Evolutionary conservation across 2,329 filamentous ascomycete genomes (phyloP).

Genomic region (Calonectria hawksworthii): DNA sequence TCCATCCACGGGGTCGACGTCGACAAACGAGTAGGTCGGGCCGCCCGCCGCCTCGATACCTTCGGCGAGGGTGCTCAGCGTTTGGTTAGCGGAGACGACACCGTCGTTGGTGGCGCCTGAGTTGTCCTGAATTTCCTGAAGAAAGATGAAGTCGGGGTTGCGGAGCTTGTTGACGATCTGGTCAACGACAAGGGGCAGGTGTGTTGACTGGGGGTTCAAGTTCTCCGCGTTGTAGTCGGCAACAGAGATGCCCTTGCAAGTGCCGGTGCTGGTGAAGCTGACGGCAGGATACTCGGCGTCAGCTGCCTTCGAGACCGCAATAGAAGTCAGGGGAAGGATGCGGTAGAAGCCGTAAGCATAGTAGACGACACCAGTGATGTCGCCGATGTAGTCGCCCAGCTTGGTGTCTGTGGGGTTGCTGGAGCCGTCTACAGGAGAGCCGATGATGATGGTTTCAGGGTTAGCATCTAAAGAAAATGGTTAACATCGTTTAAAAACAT

Average conservation of each 20-base stretch:
- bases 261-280: slow-evolving; percentile 66
- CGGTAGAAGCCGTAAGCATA: slow-evolving; percentile 78
- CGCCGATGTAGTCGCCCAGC: slow-evolving; percentile 74
- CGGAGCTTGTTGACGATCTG: slow-evolving; percentile 76
- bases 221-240: slow-evolving; percentile 81
- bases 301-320: slow-evolving; percentile 62
- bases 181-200: slow-evolving; percentile 70
- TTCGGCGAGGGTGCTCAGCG: slow-evolving; percentile 67
- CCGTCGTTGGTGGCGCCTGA: slow-evolving; percentile 73
- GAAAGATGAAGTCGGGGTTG: slow-evolving; percentile 74
- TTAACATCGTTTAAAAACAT: slow-evolving; percentile 12
- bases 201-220: slow-evolving; percentile 67
- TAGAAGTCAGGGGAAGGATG: slow-evolving; percentile 73
- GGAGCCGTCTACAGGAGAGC: slow-evolving; percentile 74
- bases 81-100: slow-evolving; percentile 68
- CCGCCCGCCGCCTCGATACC: slow-evolving; percentile 65
- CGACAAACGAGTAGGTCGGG: slow-evolving; percentile 70
- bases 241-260: slow-evolving; percentile 73
- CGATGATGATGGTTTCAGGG: slow-evolving; percentile 77
- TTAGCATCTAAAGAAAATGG: slow-evolving; percentile 68
- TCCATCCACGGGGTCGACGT: slow-evolving; percentile 71
- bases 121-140: slow-evolving; percentile 81
- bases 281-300: slow-evolving; percentile 64
- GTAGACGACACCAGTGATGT: slow-evolving; percentile 78
- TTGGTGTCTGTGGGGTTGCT: slow-evolving; percentile 71